Evolutionary conservation across 805 yeast species (phyloP), one percentile per base, ranked within the genome.

Genomic region (Cyberlindnera amylophila): DNA sequence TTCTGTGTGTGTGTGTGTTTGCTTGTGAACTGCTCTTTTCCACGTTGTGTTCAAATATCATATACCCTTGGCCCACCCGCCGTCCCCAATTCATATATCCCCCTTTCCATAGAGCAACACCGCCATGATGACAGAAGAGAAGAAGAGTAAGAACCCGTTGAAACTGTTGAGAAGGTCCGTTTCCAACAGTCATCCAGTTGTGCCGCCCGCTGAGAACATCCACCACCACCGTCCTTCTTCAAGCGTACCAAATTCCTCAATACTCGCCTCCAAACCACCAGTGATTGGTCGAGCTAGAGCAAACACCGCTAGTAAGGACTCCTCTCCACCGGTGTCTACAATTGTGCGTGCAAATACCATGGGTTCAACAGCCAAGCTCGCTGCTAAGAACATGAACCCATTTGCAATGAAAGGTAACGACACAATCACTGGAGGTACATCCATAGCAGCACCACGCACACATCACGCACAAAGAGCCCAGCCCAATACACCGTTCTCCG

Each of bases 91-190:
- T n/a, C n/a, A n/a, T n/a, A n/a, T n/a, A n/a, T 6, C 17, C 34
- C 24, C 12, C 24, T 18, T 13, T 16, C 24, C n/a, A 14, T 16
- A 15, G 19, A 16, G 9, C 4, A 18, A 17, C 32, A 24, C 31
- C 21, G 9, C 34, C 29, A 18, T 35, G 17, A 41, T 38, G 43
- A 38, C 40, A 4, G 46, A 43, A 21, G 46, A 43, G 35, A 44
- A 39, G 41, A 44, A 44, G 36, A 30, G 28, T 29, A 32, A 15
- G 14, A 33, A 28, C 36, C 35, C 35, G 17, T 12, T 44, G 28
- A 36, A 15, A 19, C n/a, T 18, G 43, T 24, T 40, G 23, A 33
- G 16, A 21, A 32, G 42, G 30, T 16, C 40, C 28, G 28, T 21
- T 21, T 21, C 24, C 6, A 21, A 21, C 9, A 21, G 8, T 3